Conservation (phyloP, 2,329 filamentous ascomycete genomes). For the Thelonectria olida region DNA sequence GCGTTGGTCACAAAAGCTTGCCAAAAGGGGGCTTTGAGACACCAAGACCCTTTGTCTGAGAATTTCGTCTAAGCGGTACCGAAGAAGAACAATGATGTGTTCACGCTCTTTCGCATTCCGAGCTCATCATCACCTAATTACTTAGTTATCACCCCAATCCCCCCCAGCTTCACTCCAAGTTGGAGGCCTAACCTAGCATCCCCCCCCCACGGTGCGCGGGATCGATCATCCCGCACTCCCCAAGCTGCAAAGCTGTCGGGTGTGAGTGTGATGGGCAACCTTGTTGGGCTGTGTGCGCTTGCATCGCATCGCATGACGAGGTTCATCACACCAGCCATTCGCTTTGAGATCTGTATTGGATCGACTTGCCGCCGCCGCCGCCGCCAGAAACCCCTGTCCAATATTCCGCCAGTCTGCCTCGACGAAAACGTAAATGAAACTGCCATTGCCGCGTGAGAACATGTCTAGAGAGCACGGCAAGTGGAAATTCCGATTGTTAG, state of each 20-base stretch:
- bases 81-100: not conserved
- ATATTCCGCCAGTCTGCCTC: not conserved
- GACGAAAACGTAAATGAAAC: not conserved
- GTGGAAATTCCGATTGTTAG: not conserved
- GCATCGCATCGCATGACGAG: not conserved
- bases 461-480: conserved; percentile 3
- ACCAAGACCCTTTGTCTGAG: not conserved
- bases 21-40: not conserved
- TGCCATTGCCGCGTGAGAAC: not conserved
- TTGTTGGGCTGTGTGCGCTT: conserved; percentile 1
- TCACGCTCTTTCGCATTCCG: not conserved
- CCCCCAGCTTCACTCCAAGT: not conserved
- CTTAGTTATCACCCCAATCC: not conserved
- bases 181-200: not conserved
- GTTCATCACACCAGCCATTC: not conserved
- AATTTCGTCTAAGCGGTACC: not conserved
- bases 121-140: not conserved
- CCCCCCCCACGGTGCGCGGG: conserved; percentile 14
- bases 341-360: conserved; percentile 13
- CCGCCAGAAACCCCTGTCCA: not conserved
- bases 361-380: conserved; percentile 13
- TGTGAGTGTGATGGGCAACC: not conserved
- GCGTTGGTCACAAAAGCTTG: not conserved
- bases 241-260: not conserved
- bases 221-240: conserved; percentile 3